phyloP scores from a whole-genome alignment of 2,329 filamentous ascomycete genomes.

The Macrophomina pseudophaseolina region DNA sequence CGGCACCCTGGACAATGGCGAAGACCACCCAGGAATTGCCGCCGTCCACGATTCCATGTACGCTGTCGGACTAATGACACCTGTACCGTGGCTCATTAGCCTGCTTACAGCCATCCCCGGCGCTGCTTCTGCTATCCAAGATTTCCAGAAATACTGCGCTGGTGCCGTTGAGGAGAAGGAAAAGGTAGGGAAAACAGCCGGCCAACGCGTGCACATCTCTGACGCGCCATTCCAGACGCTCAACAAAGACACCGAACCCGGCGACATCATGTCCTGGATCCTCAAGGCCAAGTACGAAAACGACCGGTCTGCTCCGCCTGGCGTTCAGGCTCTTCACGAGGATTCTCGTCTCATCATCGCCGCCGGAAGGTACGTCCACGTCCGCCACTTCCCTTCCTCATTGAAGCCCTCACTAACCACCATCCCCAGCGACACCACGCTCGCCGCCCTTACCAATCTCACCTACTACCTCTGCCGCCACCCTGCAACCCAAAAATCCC shows the following conservation, averaged over 20 bases:
- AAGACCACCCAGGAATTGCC: slow-evolving; percentile 40
- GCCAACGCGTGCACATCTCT: background rate
- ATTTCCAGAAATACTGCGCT: slow-evolving; percentile 39
- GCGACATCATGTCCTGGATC: slow-evolving; percentile 49
- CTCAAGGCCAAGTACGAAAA: slow-evolving; percentile 46
- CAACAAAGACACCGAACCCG: slow-evolving; percentile 35
- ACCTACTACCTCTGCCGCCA: slow-evolving; percentile 32
- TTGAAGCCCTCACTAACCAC: slow-evolving; percentile 43
- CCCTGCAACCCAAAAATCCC: background rate
- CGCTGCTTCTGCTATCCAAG: slow-evolving; percentile 34
- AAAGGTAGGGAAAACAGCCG: slow-evolving; percentile 31
- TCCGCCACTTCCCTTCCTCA: slow-evolving; percentile 37
- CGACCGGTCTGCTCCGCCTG: slow-evolving; percentile 42
- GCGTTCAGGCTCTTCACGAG: slow-evolving; percentile 37
- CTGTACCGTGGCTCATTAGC: slow-evolving; percentile 45
- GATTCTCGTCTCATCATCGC: slow-evolving; percentile 43
- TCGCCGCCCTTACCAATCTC: background rate
- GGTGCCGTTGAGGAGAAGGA: slow-evolving; percentile 39
- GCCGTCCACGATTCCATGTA: slow-evolving; percentile 44
- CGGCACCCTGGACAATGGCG: slow-evolving; percentile 40
- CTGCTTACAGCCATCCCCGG: slow-evolving; percentile 40
- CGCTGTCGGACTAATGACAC: slow-evolving; percentile 39
- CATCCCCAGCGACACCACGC: slow-evolving; percentile 41
- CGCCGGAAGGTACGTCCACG: slow-evolving; percentile 44
- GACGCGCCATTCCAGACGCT: background rate